A percentile compares a stretch with the other conserved stretches of the same genome.
Evolutionary conservation across 1,284 basidiomycete genomes (phyloP).

Genomic region (Laetiporus sulphureus): DNA sequence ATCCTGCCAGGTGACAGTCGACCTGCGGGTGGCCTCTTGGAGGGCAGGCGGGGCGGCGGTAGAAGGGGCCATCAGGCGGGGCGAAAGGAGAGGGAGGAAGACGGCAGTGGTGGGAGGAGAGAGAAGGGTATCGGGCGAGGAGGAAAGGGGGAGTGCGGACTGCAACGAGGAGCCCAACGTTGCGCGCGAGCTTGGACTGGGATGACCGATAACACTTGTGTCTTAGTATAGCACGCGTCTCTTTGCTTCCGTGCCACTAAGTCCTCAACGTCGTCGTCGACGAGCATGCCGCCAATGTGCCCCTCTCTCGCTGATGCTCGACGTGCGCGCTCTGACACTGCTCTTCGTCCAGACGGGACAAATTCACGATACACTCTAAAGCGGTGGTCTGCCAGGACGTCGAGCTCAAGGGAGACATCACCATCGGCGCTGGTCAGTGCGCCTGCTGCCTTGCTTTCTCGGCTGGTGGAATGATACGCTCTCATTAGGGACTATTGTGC

Average conservation of each 20-base stretch:
- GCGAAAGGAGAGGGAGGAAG: background rate
- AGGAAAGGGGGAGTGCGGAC: background rate
- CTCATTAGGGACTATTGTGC: constrained; percentile 72
- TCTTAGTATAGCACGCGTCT: no score
- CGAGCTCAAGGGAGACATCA: constrained; percentile 85
- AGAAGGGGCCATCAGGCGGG: constrained; percentile 16
- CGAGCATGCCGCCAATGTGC: constrained; percentile 18
- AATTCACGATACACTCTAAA: constrained; percentile 32
- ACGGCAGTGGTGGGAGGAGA: background rate
- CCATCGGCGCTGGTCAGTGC: constrained; percentile 68
- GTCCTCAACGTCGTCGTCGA: background rate
- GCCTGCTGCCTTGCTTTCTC: background rate
- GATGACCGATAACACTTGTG: no score
- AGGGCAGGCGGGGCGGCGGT: constrained; percentile 42
- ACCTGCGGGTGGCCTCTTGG: constrained; percentile 55
- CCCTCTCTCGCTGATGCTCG: background rate
- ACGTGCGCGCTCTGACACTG: background rate
- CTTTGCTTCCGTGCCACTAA: background rate
- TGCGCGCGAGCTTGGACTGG: no score
- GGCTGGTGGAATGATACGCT: background rate
- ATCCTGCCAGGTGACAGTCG: constrained; percentile 65
- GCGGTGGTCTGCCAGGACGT: constrained; percentile 85
- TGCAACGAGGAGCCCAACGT: constrained; percentile 3
- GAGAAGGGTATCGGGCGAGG: constrained; percentile 11
- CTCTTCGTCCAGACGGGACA: constrained; percentile 22